Conservation (phyloP, 1,139 yeast species). For the Taiozyma sp. region DNA sequence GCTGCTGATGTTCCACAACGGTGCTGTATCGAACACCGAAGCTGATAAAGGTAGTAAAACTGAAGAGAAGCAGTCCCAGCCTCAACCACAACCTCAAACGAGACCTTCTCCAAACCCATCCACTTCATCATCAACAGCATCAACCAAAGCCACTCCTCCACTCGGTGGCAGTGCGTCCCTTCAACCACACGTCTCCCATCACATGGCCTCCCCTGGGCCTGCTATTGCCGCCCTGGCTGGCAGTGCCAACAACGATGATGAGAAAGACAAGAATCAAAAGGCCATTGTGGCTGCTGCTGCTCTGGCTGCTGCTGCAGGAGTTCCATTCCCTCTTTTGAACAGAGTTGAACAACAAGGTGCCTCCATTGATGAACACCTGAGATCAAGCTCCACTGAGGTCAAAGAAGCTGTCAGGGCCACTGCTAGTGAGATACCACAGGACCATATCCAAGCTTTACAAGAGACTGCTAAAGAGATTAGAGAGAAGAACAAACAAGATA, state of each 20-base stretch:
- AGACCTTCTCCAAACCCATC: background rate
- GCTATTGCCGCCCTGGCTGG: constrained; percentile 41
- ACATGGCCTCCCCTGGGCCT: constrained; percentile 38
- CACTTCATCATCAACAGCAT: background rate
- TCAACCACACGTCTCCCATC: constrained; percentile 17
- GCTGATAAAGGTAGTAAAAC: constrained; percentile 6
- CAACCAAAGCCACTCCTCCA: constrained; percentile 3
- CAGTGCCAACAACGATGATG: constrained; percentile 9
- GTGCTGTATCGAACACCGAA: constrained; percentile 33
- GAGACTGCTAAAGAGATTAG: constrained; percentile 4
- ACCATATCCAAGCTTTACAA: constrained; percentile 10
- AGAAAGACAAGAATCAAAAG: constrained; percentile 31
- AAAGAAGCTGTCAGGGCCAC: background rate
- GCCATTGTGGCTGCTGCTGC: constrained; percentile 70
- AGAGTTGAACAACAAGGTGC: background rate
- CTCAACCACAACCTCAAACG: background rate
- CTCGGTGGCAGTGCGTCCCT: constrained; percentile 11
- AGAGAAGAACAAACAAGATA: constrained; percentile 1
- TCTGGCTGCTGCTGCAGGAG: constrained; percentile 64
- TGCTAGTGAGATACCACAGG: constrained; percentile 8
- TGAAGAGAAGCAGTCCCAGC: constrained; percentile 2
- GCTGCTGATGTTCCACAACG: constrained; percentile 55
- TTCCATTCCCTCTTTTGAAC: constrained; percentile 45
- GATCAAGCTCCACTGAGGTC: background rate
- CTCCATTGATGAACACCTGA: constrained; percentile 8